Evolutionary conservation across 371 early-diverging fungal species (phyloP).

Genomic region (Circinella minor): DNA sequence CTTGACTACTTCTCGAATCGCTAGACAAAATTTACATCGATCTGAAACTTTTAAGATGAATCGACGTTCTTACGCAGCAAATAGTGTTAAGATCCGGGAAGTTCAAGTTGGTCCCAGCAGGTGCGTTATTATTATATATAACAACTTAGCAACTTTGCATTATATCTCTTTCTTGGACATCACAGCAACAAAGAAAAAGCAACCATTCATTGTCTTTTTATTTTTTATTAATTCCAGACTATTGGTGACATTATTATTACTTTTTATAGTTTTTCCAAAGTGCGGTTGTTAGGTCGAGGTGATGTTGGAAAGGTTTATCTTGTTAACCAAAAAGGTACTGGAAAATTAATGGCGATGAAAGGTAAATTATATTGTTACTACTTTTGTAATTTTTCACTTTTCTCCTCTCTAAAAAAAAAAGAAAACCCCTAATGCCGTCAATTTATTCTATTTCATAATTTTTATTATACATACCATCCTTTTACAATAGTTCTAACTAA

Average conservation of each 20-base stretch:
- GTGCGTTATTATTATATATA: slow-evolving; percentile 30
- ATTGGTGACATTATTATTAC: not conserved
- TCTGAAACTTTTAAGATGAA: slow-evolving; percentile 4
- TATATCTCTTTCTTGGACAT: not conserved
- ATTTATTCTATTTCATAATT: too few relatives aligned
- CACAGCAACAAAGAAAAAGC: too few relatives aligned
- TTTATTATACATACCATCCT: not conserved
- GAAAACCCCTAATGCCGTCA: not conserved
- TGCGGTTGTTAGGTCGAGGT: slow-evolving; percentile 90
- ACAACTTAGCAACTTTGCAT: not conserved
- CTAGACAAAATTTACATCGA: not conserved
- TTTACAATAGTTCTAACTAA: too few relatives aligned
- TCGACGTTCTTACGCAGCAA: slow-evolving; percentile 78
- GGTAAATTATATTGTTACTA: slow-evolving; percentile 35
- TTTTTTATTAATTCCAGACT: not conserved
- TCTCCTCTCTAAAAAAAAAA: not conserved
- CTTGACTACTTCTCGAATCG: slow-evolving; percentile 1
- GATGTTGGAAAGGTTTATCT: slow-evolving; percentile 97
- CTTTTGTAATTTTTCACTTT: not conserved
- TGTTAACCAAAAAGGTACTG: slow-evolving; percentile 85
- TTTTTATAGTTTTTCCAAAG: slow-evolving; percentile 75
- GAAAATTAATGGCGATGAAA: slow-evolving; percentile 94
- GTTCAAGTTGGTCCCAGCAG: slow-evolving; percentile 83
- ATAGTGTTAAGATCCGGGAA: slow-evolving; percentile 78
- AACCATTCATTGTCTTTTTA: too few relatives aligned